Base-by-base conservation (phyloP, 306 rosid species). In the Vigna radiata region DNA sequence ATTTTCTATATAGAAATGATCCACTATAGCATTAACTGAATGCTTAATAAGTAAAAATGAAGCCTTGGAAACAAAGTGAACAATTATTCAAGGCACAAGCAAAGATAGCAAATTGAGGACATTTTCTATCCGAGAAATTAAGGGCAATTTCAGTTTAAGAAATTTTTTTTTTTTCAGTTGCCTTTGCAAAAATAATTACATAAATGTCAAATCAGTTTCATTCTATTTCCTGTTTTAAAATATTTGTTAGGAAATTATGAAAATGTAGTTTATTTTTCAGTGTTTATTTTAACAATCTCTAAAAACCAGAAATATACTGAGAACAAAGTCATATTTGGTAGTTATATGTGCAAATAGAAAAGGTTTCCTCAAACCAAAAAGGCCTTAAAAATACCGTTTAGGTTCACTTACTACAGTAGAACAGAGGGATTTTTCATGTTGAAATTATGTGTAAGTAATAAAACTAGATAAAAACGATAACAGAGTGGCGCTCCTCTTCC, bases 1-100 rank as follows among this genome's bases (percentile, higher is more conserved):
- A 53, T 50, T 62, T 46, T 25, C 43, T 61, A 37, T 49, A 36
- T 61, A n/a, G 47, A 33, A 48, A 78, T 52, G 23, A 16, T 33
- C 52, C 54, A 59, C 64, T 59, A 3, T 37, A 53, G 19, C 64
- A 71, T 71, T 33, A 59, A 70, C 61, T 36, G 19, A 78, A 70
- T 33, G 78, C 67, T 62, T 50, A 62, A 72, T 41, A 48, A 5
- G 25, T 37, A 36, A 79, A n/a, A 62, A 62, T 49, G 15, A 31
- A 37, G 36, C 0, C 17, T 71, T 62, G 67, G 37, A 71, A 79
- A 71, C 44, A 49, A 49, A 16, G 2, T 36, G 72, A 72, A 21
- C 55, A 70, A 23, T 37, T 61, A 59, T 47, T 70, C 19, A 16
- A 69, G 16, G 23, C 70, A 48, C 19, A 19, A 33, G 47, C 50